Evolutionary conservation across 345 rosid species (phyloP).

Genomic region (Nasturtium officinale): DNA sequence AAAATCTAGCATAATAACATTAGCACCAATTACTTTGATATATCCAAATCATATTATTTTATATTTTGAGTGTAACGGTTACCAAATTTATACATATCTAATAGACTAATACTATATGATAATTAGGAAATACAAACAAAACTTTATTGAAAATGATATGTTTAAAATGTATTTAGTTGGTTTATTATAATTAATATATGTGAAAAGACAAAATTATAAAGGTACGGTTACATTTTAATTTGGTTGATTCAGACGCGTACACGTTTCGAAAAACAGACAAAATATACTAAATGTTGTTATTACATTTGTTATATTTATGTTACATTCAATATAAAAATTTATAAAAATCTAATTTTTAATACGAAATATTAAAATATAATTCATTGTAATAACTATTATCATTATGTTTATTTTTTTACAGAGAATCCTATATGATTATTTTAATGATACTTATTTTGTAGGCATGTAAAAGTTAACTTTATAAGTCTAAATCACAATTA

Average conservation of each 20-base stretch:
- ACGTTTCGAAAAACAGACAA: neutral
- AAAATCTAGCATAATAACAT: neutral
- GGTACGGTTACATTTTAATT: neutral
- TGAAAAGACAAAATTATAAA: neutral
- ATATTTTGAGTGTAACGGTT: neutral
- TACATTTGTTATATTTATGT: neutral
- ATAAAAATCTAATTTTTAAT: neutral
- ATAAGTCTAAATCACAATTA: neutral
- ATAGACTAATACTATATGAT: neutral
- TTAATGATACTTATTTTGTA: neutral
- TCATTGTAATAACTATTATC: neutral
- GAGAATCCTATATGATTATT: neutral
- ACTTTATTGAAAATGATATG: neutral
- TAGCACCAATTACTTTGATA: neutral
- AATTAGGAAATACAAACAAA: neutral
- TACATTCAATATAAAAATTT: neutral
- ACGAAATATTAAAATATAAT: neutral
- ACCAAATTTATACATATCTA: neutral
- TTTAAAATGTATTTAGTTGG: neutral
- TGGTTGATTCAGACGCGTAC: neutral
- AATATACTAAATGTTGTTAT: neutral
- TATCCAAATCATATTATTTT: neutral
- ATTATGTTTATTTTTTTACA: neutral
- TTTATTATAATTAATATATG: neutral
- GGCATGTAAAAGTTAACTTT: neutral